phyloP scores from a whole-genome alignment of 1,284 basidiomycete genomes.

The Naganishia liquefaciens region DNA sequence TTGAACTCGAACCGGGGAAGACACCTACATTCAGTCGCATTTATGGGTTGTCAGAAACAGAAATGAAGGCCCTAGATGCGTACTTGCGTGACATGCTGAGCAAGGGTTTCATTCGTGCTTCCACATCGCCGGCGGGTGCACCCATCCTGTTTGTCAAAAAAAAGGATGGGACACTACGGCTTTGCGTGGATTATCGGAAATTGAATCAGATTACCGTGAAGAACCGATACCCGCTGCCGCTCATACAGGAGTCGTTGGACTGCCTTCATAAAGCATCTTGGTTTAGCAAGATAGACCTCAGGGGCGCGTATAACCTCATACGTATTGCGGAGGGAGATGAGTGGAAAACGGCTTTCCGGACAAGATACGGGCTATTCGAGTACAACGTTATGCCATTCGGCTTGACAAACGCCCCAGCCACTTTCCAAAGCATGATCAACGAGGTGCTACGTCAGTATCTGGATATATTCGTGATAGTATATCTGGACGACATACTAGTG shows the following conservation, averaged over 20 bases:
- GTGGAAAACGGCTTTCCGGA: constrained; percentile 53
- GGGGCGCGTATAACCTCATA: constrained; percentile 45
- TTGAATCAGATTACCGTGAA: constrained; percentile 40
- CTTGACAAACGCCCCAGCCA: constrained; percentile 52
- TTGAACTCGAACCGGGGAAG: constrained; percentile 50
- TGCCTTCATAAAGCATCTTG: constrained; percentile 40
- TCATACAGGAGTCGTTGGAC: constrained; percentile 41
- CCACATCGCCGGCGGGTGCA: constrained; percentile 37
- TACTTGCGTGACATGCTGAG: constrained; percentile 45
- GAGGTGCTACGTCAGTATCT: constrained; percentile 46
- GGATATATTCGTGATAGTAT: constrained; percentile 45
- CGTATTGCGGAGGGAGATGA: constrained; percentile 42
- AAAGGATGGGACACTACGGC: constrained; percentile 54
- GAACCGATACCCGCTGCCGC: constrained; percentile 39
- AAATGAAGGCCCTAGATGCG: constrained; percentile 52
- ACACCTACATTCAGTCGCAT: constrained; percentile 51
- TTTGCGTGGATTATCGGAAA: constrained; percentile 55
- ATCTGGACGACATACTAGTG: constrained; percentile 53
- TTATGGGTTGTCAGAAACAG: constrained; percentile 51
- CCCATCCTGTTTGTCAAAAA: constrained; percentile 59
- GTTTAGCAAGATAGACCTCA: constrained; percentile 49
- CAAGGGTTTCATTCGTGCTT: constrained; percentile 45
- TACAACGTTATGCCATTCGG: constrained; percentile 53
- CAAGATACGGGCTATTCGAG: constrained; percentile 48
- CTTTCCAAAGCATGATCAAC: constrained; percentile 50